phyloP scores from a whole-genome alignment of 345 rosid species.

The Acer saccharum region DNA sequence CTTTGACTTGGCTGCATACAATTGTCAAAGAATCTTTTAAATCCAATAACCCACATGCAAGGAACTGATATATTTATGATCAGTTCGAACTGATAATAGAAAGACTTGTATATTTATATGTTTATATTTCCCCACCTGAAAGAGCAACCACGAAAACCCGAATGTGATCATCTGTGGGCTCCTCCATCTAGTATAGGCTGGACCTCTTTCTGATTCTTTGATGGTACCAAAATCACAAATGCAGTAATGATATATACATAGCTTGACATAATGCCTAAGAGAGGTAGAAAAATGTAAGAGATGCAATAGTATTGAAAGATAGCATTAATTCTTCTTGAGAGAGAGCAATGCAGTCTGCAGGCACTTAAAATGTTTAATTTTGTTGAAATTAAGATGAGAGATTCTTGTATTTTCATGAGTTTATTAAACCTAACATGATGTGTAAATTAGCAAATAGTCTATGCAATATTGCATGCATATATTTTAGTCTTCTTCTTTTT shows the following conservation, averaged over 20 bases:
- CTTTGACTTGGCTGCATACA: too few relatives aligned
- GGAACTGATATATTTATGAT: too few relatives aligned
- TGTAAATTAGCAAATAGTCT: not conserved
- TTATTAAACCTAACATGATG: conserved; percentile 25
- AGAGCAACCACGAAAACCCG: conserved; percentile 19
- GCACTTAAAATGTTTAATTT: not conserved
- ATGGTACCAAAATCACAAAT: conserved; percentile 9
- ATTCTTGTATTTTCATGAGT: not conserved
- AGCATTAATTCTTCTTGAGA: too few relatives aligned
- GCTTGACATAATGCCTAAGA: not conserved
- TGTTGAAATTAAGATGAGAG: not conserved
- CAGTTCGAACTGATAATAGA: too few relatives aligned
- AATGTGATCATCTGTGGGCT: conserved; percentile 20
- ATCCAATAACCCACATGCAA: too few relatives aligned
- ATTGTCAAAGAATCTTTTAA: too few relatives aligned
- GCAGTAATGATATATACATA: not conserved
- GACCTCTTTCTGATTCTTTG: not conserved
- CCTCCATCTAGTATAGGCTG: conserved; percentile 8
- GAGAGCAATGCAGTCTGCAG: too few relatives aligned
- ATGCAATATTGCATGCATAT: conserved; percentile 22
- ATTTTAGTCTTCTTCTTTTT: not conserved
- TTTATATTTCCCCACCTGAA: conserved; percentile 18
- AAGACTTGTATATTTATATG: too few relatives aligned
- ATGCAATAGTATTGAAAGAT: not conserved
- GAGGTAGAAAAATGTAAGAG: not conserved